A percentile compares a stretch with the other conserved stretches of the same genome.
Evolutionary conservation across 306 rosid genomes (phyloP).

Genomic region (Cucurbita moschata): DNA sequence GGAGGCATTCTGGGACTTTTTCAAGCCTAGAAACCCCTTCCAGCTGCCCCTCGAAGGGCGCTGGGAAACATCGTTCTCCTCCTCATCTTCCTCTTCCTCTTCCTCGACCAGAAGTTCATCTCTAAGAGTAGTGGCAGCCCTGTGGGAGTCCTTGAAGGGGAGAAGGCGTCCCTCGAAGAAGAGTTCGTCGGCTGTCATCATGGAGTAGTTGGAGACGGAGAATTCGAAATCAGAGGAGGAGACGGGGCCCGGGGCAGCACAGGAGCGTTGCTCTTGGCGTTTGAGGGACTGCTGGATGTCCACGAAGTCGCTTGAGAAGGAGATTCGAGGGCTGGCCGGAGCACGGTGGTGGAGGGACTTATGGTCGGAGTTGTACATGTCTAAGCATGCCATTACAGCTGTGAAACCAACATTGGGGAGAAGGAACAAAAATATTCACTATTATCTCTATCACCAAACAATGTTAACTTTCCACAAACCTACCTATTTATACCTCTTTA

Average conservation of each 20-base stretch:
- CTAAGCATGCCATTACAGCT: constrained; percentile 47
- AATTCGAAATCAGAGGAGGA: constrained; percentile 63
- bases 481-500: neutral
- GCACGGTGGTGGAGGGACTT: constrained; percentile 28
- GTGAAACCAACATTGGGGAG: neutral
- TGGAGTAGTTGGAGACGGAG: constrained; percentile 56
- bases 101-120: constrained; percentile 49
- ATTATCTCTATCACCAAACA: neutral
- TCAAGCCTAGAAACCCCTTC: constrained; percentile 75
- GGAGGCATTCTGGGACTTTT: constrained; percentile 19
- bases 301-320: constrained; percentile 78
- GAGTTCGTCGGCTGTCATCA: constrained; percentile 93
- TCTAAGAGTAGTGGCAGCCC: constrained; percentile 36
- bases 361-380: constrained; percentile 53
- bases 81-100: constrained; percentile 11
- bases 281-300: constrained; percentile 53
- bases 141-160: constrained; percentile 25
- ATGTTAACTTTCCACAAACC: neutral
- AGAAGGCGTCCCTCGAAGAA: constrained; percentile 64
- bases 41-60: constrained; percentile 57
- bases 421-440: neutral
- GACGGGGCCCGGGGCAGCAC: neutral
- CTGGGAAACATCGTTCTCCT: constrained; percentile 2
- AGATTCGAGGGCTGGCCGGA: constrained; percentile 72
- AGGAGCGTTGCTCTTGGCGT: constrained; percentile 16